Percentiles rank a stretch among this genome's conserved stretches.
phyloP scores from a whole-genome alignment of 257 asterid genomes.

The Solanum sejunctum region DNA sequence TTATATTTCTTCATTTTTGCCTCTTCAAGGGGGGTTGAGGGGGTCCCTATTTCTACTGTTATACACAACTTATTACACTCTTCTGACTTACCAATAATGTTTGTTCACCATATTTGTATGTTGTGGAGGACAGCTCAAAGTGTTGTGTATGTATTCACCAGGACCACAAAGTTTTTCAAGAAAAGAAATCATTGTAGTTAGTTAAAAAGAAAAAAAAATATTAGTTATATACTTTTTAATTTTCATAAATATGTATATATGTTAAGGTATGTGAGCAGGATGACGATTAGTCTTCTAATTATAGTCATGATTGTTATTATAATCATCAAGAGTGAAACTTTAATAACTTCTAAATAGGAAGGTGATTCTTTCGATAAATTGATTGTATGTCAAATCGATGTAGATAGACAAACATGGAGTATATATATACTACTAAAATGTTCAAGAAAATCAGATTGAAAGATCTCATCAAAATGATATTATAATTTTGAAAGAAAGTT shows the following conservation, averaged over 20 bases:
- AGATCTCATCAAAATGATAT: not conserved
- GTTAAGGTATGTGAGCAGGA: not conserved
- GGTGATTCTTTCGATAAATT: not conserved
- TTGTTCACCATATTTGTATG: not conserved
- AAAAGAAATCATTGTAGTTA: not conserved
- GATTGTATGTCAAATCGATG: not conserved
- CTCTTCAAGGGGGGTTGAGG: not conserved
- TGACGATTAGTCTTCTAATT: not conserved
- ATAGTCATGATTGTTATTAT: no score
- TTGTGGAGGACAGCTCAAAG: not conserved
- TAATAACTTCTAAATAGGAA: not conserved
- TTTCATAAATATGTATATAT: not conserved
- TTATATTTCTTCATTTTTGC: not conserved
- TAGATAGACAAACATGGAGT: not conserved
- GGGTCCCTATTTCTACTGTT: not conserved
- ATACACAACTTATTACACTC: not conserved
- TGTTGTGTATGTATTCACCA: not conserved
- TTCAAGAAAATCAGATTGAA: not conserved
- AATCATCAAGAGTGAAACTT: not conserved
- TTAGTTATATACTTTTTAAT: not conserved
- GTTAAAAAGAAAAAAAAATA: not conserved
- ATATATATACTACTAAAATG: not conserved
- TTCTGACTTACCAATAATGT: not conserved
- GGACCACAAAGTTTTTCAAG: not conserved
- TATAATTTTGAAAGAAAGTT: not conserved